phyloP scores from a whole-genome alignment of 768 basidiomycete species.

The Phallus indusiatus region DNA sequence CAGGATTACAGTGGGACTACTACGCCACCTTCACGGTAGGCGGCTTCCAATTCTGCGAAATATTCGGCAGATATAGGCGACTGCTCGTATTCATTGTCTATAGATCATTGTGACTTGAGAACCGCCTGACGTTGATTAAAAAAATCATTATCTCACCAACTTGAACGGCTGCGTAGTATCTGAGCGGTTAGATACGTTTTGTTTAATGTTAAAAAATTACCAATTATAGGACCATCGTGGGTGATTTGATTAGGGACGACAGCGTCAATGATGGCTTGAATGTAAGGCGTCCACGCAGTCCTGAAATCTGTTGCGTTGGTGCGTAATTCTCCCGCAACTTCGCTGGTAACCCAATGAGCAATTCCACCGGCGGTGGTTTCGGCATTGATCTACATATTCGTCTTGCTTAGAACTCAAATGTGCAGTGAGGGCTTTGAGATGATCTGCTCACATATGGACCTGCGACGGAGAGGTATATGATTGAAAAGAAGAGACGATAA shows the following conservation, averaged over 20 bases:
- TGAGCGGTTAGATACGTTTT: too few species aligned
- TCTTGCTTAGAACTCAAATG: not conserved
- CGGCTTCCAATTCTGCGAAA: conserved; percentile 50
- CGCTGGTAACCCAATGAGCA: conserved; percentile 59
- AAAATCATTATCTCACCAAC: conserved; percentile 30
- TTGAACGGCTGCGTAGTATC: conserved; percentile 36
- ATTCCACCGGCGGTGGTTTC: conserved; percentile 75
- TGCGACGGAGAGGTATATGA: not conserved
- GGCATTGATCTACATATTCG: conserved; percentile 16
- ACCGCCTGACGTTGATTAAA: not conserved
- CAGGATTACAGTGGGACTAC: conserved; percentile 38
- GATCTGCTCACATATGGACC: conserved; percentile 42
- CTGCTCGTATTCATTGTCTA: conserved; percentile 73
- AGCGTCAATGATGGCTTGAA: conserved; percentile 51
- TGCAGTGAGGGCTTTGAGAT: not conserved
- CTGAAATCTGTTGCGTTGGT: conserved; percentile 66
- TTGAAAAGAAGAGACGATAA: not conserved
- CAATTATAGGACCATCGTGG: conserved; percentile 66
- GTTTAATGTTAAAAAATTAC: conserved; percentile 25
- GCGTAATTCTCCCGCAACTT: conserved; percentile 57
- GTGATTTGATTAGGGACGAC: conserved; percentile 60
- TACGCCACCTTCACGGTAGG: conserved; percentile 45
- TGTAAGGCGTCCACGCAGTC: conserved; percentile 64
- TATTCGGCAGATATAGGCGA: conserved; percentile 39
- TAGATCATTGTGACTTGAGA: not conserved